Evolutionary conservation across 1,284 basidiomycete species (phyloP), one percentile per base, ranked within the genome.

Genomic region (Fomitopsis schrenkii): DNA sequence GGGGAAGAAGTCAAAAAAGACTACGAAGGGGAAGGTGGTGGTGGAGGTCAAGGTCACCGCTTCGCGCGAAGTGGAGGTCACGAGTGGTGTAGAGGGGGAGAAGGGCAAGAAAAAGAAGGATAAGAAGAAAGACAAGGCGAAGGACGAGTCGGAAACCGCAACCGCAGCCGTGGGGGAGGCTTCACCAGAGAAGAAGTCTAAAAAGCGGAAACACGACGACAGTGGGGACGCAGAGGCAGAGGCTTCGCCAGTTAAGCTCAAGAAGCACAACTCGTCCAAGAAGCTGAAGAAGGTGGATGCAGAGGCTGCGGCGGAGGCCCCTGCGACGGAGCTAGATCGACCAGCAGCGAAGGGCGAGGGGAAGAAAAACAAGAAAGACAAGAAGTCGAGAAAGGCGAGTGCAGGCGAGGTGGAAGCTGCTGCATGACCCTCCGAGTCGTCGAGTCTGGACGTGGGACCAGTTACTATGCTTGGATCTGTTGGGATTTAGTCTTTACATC

Each of bases 331-430:
- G 33, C 61, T 64, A 48, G 67, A 66, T n/a, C 46, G 55, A 9
- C 53, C 65, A 10, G 22, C 55, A 19, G 30, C 48, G 2, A 38
- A 28, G 38, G 59, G 55, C 26, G 63, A 56, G 38, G 55, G 59
- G 28, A 64, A 68, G 55, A 67, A 60, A 58, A 64, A 62, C 55
- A 70, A 71, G 60, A 70, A 68, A 65, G 64, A 66, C 58, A 66
- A 70, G 58, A 70, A 63, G 68, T 70, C 65, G 48, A 74, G 72
- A 64, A 76, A 72, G 64, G 66, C 74, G 63, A 71, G 70, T 63
- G 68, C 67, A 63, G 59, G 61, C 42, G 71, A 66, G 59, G 40
- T 44, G 35, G 38, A 36, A 36, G 48, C 30, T 17, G 50, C 59
- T 44, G 45, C 55, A 40, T 59, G 59, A 55, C 36, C 22, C 28